Percentiles rank a stretch among this genome's conserved stretches.
Evolutionary conservation across 2,329 filamentous ascomycete species (phyloP).

Genomic region (Lasiodiplodia theobromae): DNA sequence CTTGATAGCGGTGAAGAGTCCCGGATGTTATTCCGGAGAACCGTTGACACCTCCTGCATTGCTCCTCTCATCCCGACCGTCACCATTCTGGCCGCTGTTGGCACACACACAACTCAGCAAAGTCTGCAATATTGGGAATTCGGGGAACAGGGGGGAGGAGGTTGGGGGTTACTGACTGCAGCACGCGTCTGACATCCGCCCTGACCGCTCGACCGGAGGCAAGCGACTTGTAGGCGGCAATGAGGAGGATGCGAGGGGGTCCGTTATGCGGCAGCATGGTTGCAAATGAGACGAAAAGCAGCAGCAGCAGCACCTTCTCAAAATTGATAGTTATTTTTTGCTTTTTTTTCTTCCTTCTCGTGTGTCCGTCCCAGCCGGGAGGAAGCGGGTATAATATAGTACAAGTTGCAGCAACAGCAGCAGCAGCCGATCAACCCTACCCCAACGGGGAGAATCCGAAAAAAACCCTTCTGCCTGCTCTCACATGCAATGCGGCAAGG

Average conservation of each 20-base stretch:
- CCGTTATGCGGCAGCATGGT: conserved; percentile 1
- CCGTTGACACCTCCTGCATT: too few species aligned
- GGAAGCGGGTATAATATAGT: not conserved
- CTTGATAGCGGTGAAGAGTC: too few species aligned
- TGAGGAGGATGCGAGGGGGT: conserved; percentile 13
- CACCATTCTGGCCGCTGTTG: too few species aligned
- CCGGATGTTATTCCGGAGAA: too few species aligned
- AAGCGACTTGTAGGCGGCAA: conserved; percentile 12
- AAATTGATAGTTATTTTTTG: not conserved
- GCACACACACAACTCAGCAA: too few species aligned
- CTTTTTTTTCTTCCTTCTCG: not conserved
- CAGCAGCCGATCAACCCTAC: not conserved
- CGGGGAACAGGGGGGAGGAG: too few species aligned
- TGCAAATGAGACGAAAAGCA: not conserved
- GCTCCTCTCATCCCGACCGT: too few species aligned
- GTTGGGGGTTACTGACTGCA: not conserved
- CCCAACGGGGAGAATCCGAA: not conserved
- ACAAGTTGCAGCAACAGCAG: not conserved
- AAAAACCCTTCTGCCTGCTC: not conserved
- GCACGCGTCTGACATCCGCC: not conserved
- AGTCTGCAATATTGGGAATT: too few species aligned
- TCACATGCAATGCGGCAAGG: not conserved
- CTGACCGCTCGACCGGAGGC: not conserved
- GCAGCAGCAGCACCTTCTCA: not conserved
- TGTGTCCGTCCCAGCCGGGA: not conserved